Base-by-base conservation (phyloP, 768 basidiomycete species). In the Kondoa malvinella region DNA sequence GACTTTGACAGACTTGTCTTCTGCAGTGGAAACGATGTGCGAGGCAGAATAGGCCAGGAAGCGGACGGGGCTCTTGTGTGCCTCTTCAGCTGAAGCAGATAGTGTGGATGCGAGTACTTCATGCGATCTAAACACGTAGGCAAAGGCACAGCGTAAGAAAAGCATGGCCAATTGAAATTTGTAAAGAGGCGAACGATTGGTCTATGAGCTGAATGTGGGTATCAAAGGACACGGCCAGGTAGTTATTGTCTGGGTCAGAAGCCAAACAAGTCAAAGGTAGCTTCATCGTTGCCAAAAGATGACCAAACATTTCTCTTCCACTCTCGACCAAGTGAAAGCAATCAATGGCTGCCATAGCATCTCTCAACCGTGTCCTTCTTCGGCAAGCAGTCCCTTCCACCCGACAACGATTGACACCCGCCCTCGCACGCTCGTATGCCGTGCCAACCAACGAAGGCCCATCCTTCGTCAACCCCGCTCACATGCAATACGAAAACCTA, bases 1-100 rank as follows among this genome's bases (percentile, higher is more conserved):
- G 12, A 94, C 80, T 71, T 82, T 86, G 72, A 97, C 78, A 65
- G 77, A 76, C 77, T 97, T 97, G 77, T 92, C 88, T 66, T 94
- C 91, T 8, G 75, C 74, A 4, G 83, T 85, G 1, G 86, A 86
- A 2, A 83, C 82, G 17, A 90, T 76, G 69, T 75, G 68, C 17
- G 70, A 69, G 17, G 66, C 71, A 56, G 74, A 75, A 3, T 21
- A 31, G n/a, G 61, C 61, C 3, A 63, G 12, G 12, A 63, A 33
- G 26, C 16, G 16, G 32, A 63, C 61, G 17, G 29, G 15, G 16
- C 17, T 31, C 17, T 27, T 30, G 32, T 63, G 61, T 17, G 14
- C 3, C 8, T 63, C 3, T 3, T 63, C 27, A 3, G 21, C 8
- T 50, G 27, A 4, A 21, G 27, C 61, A 63, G 12, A 2, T 8